Evolutionary conservation across 176 grass and related monocot genomes (phyloP).

Genomic region (Secale cereale): DNA sequence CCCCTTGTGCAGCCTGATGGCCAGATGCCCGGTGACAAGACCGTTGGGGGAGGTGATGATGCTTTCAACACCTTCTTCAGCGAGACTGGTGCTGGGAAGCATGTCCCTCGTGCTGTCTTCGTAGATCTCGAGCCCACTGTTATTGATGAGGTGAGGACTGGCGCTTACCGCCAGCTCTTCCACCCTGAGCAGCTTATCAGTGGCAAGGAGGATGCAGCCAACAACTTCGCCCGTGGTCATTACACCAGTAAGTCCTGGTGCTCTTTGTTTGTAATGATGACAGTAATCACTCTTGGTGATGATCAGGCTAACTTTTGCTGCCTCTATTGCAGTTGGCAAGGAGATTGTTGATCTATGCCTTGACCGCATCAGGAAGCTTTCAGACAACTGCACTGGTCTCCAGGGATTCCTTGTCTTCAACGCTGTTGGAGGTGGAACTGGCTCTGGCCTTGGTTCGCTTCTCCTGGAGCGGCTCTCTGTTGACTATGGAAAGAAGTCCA

Average conservation of each 20-base stretch:
- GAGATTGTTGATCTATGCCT: conserved; percentile 57
- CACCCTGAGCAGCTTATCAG: conserved; percentile 68
- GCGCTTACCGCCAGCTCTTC: conserved; percentile 57
- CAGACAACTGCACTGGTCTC: conserved; percentile 49
- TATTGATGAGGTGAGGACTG: conserved; percentile 56
- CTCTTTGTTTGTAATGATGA: accelerated
- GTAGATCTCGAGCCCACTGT: conserved; percentile 62
- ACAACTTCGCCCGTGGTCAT: conserved; percentile 68
- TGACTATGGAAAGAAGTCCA: conserved; percentile 53
- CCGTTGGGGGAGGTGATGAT: conserved; percentile 52
- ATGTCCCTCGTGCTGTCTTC: conserved; percentile 56
- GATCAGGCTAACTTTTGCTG: not conserved
- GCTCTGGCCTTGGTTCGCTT: conserved; percentile 46
- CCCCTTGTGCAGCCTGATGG: conserved; percentile 32
- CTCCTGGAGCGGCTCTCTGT: conserved; percentile 48
- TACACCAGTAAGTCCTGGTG: conserved; percentile 44
- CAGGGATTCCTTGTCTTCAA: conserved; percentile 55
- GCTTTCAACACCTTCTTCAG: conserved; percentile 72
- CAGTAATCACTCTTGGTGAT: not conserved
- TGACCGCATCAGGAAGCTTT: conserved; percentile 51
- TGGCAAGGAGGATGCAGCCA: conserved; percentile 66
- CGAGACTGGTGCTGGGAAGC: conserved; percentile 59
- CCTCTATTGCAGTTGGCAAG: conserved; percentile 32
- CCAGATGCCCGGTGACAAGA: conserved; percentile 55
- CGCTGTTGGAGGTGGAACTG: conserved; percentile 42